A percentile compares a stretch with the other conserved stretches of the same genome.
Conservation (phyloP, 768 basidiomycete species). For the Trametes punicea region DNA sequence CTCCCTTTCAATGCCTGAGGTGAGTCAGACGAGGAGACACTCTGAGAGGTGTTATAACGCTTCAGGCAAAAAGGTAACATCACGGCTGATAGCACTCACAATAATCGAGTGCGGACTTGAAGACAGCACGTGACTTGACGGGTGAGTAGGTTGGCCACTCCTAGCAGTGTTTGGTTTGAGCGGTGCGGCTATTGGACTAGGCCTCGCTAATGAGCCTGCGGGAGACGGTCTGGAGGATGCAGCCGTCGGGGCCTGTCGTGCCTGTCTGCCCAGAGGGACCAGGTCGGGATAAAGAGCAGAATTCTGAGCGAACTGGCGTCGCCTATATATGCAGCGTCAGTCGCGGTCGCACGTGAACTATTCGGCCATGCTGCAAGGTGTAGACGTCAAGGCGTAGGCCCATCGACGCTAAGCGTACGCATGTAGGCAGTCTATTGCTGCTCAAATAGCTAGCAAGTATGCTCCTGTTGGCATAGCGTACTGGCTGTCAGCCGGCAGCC, state of each 20-base stretch:
- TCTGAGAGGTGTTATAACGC: too few relatives aligned
- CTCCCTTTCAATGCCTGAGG: neutral
- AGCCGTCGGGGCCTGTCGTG: neutral
- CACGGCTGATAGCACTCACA: slow-evolving; percentile 2
- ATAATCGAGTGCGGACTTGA: slow-evolving; percentile 9
- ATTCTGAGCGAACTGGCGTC: slow-evolving; percentile 16
- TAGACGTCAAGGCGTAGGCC: neutral
- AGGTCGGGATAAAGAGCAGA: slow-evolving; percentile 17
- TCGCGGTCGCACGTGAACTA: neutral
- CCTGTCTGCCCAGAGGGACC: slow-evolving; percentile 7
- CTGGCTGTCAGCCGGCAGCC: too few relatives aligned
- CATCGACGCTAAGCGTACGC: neutral
- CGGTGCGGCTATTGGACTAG: neutral
- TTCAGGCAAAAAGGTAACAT: too few relatives aligned
- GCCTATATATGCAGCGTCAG: slow-evolving; percentile 11
- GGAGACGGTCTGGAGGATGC: neutral
- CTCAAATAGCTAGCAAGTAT: too few relatives aligned
- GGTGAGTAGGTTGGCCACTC: neutral
- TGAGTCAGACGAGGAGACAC: slow-evolving; percentile 8
- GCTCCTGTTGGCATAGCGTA: too few relatives aligned
- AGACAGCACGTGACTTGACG: neutral
- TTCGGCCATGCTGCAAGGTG: neutral
- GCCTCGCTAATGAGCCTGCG: neutral
- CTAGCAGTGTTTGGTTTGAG: neutral
- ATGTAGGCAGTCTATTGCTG: neutral